Base-by-base conservation (phyloP, 2,329 filamentous ascomycete genomes). In the Exophiala oligosperma region DNA sequence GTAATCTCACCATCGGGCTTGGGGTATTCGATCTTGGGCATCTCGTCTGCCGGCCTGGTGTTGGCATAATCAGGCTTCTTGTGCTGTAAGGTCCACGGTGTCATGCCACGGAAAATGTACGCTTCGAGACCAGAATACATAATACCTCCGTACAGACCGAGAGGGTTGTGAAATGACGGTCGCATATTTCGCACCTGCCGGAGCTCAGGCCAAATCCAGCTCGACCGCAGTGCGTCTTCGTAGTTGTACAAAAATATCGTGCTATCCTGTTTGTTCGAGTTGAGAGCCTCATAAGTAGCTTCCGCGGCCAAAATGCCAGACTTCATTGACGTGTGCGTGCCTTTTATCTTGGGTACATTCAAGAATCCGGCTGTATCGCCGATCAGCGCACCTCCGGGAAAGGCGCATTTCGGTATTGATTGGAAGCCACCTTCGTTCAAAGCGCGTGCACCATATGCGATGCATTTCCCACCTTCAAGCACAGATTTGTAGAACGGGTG, bases 271-370 rank as follows among this genome's bases (percentile, higher is more conserved):
- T 70, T 64, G 51, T 70, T 70, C 46, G 68, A 66, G 40, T 77
- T 77, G 26, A 99, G 79, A 2, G 94, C 94, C 26, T 82, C 81
- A 81, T 87, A 97, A 2, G 93, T 86, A 29, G 94, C 90, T 76
- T 97, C 91, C 43, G 93, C 94, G 4, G 94, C 94, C 51, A 99
- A 81, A 89, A 99, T 97, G 61, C 93, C 94, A 1, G 91, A 95
- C 71, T 92, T 91, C 91, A 99, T 97, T 52, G 94, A 92, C 49
- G 94, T 97, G 75, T 99, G 94, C 0, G 93, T 97, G 57, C 94
- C 94, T 79, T 99, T 99, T 75, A 99, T 91, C 79, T 99, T 99
- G 64, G 94, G 94, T 14, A 99, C 89, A 70, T 99, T 99, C 74
- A 99, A 82, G 71, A 99, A 96, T 4, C 94, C 94, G 28, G 94